A percentile compares a stretch with the other conserved stretches of the same genome.
Evolutionary conservation across 441 rosid species (phyloP).

Genomic region (Pelargonium myrrhifolium): DNA sequence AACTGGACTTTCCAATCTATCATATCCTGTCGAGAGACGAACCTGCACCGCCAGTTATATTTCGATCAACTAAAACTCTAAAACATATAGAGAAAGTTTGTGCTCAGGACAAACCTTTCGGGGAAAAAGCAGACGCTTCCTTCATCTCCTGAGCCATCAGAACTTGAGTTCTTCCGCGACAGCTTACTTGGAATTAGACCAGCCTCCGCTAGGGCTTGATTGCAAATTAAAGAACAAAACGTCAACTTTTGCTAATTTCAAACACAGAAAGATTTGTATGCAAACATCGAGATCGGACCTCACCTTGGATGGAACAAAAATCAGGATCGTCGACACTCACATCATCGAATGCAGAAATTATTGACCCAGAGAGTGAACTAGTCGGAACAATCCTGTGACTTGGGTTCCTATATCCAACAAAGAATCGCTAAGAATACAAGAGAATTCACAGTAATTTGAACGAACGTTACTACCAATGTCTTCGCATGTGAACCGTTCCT

Average conservation of each 20-base stretch:
- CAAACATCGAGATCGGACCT: constrained; percentile 10
- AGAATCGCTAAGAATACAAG: constrained; percentile 17
- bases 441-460: not conserved
- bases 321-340: constrained; percentile 56
- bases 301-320: constrained; percentile 66
- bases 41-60: constrained; percentile 38
- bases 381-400: constrained; percentile 60
- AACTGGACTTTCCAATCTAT: constrained; percentile 80
- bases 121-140: constrained; percentile 39
- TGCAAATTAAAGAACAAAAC: constrained; percentile 16
- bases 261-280: not conserved
- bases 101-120: constrained; percentile 42
- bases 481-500: constrained; percentile 15
- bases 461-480: constrained; percentile 8
- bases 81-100: not conserved
- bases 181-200: constrained; percentile 70
- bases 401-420: constrained; percentile 43
- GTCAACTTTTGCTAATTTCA: not conserved
- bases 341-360: constrained; percentile 67
- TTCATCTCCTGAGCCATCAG: constrained; percentile 28
- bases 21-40: constrained; percentile 60
- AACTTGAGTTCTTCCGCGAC: constrained; percentile 18
- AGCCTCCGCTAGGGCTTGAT: constrained; percentile 77
- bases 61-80: constrained; percentile 7
- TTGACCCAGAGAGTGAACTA: constrained; percentile 50